Percentiles rank a stretch among this genome's conserved stretches.
Conservation (phyloP, 495 filamentous ascomycete species). For the Hyaloscypha bicolor region DNA sequence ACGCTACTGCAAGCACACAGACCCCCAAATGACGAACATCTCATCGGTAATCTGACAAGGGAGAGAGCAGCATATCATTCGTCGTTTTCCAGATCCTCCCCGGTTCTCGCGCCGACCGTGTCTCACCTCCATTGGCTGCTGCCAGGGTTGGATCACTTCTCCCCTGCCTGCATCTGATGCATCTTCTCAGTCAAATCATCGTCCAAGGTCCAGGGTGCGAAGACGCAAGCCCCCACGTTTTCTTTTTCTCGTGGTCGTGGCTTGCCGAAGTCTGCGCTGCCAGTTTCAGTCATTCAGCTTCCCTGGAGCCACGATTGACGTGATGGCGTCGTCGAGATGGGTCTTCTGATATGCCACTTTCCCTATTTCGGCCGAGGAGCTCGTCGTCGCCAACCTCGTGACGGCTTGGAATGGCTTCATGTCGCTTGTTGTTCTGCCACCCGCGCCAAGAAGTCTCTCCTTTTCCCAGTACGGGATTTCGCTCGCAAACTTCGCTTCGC, state of each 20-base stretch:
- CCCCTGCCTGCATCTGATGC: slow-evolving; percentile 11
- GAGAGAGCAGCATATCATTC: not conserved
- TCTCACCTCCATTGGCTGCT: slow-evolving; percentile 12
- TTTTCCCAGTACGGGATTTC: not conserved
- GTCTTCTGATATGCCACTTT: not conserved
- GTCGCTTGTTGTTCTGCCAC: not conserved
- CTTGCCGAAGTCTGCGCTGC: slow-evolving; percentile 8
- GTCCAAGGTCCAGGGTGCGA: not conserved
- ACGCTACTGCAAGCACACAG: slow-evolving; percentile 21
- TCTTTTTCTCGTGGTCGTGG: not conserved
- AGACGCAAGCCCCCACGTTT: slow-evolving; percentile 19
- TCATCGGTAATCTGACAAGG: slow-evolving; percentile 20
- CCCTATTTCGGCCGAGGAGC: not conserved
- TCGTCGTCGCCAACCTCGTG: slow-evolving; percentile 3
- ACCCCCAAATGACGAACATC: slow-evolving; percentile 17
- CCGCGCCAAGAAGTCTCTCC: not conserved
- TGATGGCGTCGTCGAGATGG: slow-evolving; percentile 9
- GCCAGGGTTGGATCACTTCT: not conserved
- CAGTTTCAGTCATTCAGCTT: slow-evolving; percentile 4
- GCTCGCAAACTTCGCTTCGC: not conserved
- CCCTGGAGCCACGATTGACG: slow-evolving; percentile 5
- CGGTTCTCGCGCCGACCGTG: slow-evolving; percentile 7
- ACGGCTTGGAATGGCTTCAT: slow-evolving; percentile 5
- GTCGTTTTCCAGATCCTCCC: not conserved
- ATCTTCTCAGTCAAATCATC: slow-evolving; percentile 3